Percentiles rank a stretch among this genome's conserved stretches.
Evolutionary conservation across 148 eudicot genomes (phyloP).

Genomic region (Limonium bicolor): DNA sequence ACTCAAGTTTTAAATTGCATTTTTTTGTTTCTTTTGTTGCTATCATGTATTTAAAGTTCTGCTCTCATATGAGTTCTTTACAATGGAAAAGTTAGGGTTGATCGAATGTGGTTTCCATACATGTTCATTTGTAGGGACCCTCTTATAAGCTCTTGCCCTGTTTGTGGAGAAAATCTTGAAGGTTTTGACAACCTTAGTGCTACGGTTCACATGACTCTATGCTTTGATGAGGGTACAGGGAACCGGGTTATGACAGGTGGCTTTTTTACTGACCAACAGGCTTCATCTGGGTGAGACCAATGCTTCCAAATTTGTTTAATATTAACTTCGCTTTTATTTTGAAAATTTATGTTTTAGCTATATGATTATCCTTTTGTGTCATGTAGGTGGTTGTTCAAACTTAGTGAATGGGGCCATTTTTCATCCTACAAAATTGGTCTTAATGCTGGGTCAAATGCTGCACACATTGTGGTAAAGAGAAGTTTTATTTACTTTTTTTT

Average conservation of each 20-base stretch:
- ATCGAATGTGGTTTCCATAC: too few relatives aligned
- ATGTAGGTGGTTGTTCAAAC: constrained; percentile 79
- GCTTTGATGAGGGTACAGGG: constrained; percentile 95
- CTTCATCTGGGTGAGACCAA: constrained; percentile 65
- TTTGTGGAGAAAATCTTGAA: constrained; percentile 77
- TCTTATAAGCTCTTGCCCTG: constrained; percentile 76
- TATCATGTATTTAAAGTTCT: neutral
- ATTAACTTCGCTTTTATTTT: too few relatives aligned
- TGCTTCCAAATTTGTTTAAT: neutral
- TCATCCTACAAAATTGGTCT: constrained; percentile 73
- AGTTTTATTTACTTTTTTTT: neutral
- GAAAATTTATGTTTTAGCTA: too few relatives aligned
- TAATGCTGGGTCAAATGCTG: constrained; percentile 69
- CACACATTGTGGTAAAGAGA: constrained; percentile 61
- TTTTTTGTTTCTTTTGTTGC: too few relatives aligned
- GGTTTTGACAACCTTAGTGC: constrained; percentile 46
- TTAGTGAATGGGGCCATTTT: constrained; percentile 90
- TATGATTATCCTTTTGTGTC: too few relatives aligned
- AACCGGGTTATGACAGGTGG: constrained; percentile 86
- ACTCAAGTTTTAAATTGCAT: too few relatives aligned
- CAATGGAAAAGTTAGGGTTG: too few relatives aligned
- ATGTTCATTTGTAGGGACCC: constrained; percentile 51
- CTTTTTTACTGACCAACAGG: constrained; percentile 91
- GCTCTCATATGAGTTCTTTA: neutral
- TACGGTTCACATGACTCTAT: constrained; percentile 83